Base-by-base conservation (phyloP, 257 asterid genomes). In the Solanum sejunctum region DNA sequence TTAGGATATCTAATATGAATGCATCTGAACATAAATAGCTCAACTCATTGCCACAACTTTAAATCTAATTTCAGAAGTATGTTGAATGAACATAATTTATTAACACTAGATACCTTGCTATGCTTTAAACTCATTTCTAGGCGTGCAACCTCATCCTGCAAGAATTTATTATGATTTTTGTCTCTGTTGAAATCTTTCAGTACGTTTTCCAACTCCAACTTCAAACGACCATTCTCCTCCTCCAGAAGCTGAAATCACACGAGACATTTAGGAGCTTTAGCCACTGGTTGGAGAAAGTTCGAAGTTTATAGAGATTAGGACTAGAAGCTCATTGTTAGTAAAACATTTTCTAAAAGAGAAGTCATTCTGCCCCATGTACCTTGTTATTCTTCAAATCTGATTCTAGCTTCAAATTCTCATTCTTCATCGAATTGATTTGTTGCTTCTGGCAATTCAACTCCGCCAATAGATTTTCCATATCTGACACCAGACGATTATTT, bases 181-280 rank as follows among this genome's bases (percentile, higher is more conserved):
- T 89, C 92, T 85, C 45, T 60, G 89, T 89, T 88, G 85, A 93
- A 88, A 58, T 95, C 95, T 60, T 83, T 60, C 86, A 85, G 75
- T 66, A 90, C 87, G 77, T 91, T 92, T 84, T 88, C 89, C 91
- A 92, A 78, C 89, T 89, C 91, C 84, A 67, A 86, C 83, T 89
- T 86, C 86, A 91, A 78, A 85, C 88, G 86, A 55, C 83, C 67
- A 57, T 92, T 93, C 83, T 95, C 96, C 86, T 92, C 92, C 93
- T 92, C 95, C 86, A 93, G 55, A 81, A 84, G 54, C 98, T 93
- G 94, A 73, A 89, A 73, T 49, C 16, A 52, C 36, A 66, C n/a
- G 57, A 45, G 58, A 45, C 28, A 66, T 73, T 67, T 52, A 51
- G 60, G 81, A 84, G 72, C 41, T 28, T 70, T 52, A 54, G 66